These are phyloP conservation scores for Fraxinus dipetala DNA, from an alignment of 305 asterid genomes.

Conservation along the genomic window DNA sequence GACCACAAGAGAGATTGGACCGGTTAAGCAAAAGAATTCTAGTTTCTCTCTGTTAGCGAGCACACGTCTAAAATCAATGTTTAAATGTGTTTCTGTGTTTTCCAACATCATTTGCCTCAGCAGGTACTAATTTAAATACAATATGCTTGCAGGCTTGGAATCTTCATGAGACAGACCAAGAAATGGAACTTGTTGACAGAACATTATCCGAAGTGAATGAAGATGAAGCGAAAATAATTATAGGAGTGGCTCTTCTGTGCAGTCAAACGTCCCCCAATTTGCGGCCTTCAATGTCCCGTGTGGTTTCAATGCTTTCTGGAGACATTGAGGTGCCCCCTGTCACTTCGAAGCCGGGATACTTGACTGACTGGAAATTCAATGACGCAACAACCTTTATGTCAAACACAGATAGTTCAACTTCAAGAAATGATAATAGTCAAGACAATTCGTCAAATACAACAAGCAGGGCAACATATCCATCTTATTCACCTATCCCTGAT, in stretches of 20 bases:
- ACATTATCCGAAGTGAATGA: slow-evolving; percentile 35
- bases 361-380: slow-evolving; percentile 64
- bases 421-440: not conserved
- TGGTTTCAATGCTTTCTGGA: slow-evolving; percentile 77
- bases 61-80: not conserved
- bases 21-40: not conserved
- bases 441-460: slow-evolving; percentile 19
- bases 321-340: slow-evolving; percentile 58
- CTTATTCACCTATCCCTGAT: slow-evolving; percentile 26
- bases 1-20: not conserved
- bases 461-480: slow-evolving; percentile 9
- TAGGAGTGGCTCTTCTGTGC: slow-evolving; percentile 69
- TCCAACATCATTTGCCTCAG: not conserved
- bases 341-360: slow-evolving; percentile 61
- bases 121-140: not conserved
- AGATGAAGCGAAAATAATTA: slow-evolving; percentile 53
- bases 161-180: slow-evolving; percentile 53
- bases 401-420: slow-evolving; percentile 19
- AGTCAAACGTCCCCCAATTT: slow-evolving; percentile 70
- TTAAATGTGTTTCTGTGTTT: not conserved
- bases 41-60: not conserved
- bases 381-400: slow-evolving; percentile 48
- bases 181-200: slow-evolving; percentile 56
- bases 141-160: slow-evolving; percentile 66
- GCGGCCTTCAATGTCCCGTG: slow-evolving; percentile 87